phyloP scores from a whole-genome alignment of 2,329 filamentous ascomycete genomes.

The Beauveria sp. region DNA sequence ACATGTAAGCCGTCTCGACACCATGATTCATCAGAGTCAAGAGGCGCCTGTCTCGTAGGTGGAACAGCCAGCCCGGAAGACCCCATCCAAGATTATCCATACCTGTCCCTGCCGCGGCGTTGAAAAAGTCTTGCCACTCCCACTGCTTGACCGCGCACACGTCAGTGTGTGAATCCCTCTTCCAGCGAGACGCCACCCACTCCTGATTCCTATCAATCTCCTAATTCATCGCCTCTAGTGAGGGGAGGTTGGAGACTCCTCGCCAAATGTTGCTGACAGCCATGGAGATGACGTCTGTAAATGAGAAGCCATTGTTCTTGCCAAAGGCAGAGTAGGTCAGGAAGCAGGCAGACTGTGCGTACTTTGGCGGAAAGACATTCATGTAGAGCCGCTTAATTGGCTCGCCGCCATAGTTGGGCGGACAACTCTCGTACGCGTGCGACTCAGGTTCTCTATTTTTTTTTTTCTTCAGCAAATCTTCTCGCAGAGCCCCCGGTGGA shows the following conservation, averaged over 20 bases:
- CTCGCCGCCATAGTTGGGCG: conserved; percentile 19
- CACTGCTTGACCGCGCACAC: conserved; percentile 20
- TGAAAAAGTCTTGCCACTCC: conserved; percentile 27
- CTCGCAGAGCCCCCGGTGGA: no score
- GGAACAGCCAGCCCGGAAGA: conserved; percentile 33
- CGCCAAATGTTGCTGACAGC: conserved; percentile 33
- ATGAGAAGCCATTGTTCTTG: conserved; percentile 25
- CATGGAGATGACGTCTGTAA: conserved; percentile 30
- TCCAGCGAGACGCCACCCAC: conserved; percentile 20
- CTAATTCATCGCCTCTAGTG: conserved; percentile 21
- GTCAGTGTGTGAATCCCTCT: conserved; percentile 14
- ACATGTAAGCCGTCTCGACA: conserved; percentile 32
- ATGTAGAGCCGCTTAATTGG: conserved; percentile 27
- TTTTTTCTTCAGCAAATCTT: no score
- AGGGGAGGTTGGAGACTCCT: conserved; percentile 23
- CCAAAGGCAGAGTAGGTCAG: conserved; percentile 22
- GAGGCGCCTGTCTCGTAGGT: conserved; percentile 28
- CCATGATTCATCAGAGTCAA: conserved; percentile 30
- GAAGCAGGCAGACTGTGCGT: conserved; percentile 30
- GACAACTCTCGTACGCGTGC: no score
- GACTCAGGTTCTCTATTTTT: no score
- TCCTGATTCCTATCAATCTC: conserved; percentile 20
- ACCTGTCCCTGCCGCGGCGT: conserved; percentile 32
- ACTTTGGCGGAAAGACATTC: conserved; percentile 31
- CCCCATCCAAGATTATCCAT: conserved; percentile 35